Conservation (phyloP, 441 rosid species). For the Macaranga tanarius region DNA sequence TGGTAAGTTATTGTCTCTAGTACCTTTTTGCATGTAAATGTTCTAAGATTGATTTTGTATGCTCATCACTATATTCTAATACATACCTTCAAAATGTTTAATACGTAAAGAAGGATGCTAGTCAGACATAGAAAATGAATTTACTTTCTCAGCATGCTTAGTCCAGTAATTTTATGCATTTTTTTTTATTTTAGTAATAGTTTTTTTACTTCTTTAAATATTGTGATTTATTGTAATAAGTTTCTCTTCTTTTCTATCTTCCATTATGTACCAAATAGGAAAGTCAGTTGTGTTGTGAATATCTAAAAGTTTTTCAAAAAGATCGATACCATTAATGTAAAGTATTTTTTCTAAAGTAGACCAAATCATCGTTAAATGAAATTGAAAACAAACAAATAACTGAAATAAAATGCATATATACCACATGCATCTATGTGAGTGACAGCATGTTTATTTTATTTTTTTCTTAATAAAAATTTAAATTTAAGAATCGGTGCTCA, state of each 20-base stretch:
- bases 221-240: background rate
- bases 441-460: no score
- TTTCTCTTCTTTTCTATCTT: background rate
- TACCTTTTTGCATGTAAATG: background rate
- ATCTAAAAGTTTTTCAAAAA: slow-evolving; percentile 75
- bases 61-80: slow-evolving; percentile 14
- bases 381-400: no score
- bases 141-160: slow-evolving; percentile 75
- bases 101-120: slow-evolving; percentile 85
- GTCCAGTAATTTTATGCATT: slow-evolving; percentile 47
- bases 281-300: slow-evolving; percentile 59
- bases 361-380: no score
- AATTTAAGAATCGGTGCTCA: no score
- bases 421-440: no score
- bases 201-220: background rate
- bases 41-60: slow-evolving; percentile 7
- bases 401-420: no score
- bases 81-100: slow-evolving; percentile 75
- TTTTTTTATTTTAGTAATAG: background rate
- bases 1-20: slow-evolving; percentile 40
- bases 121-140: slow-evolving; percentile 62
- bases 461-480: no score
- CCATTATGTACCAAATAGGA: slow-evolving; percentile 46
- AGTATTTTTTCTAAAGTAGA: slow-evolving; percentile 46
- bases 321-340: slow-evolving; percentile 63